Evolutionary conservation across 2,329 filamentous ascomycete species (phyloP), one percentile per base, ranked within the genome.

Genomic region (Ophiostoma quercus): DNA sequence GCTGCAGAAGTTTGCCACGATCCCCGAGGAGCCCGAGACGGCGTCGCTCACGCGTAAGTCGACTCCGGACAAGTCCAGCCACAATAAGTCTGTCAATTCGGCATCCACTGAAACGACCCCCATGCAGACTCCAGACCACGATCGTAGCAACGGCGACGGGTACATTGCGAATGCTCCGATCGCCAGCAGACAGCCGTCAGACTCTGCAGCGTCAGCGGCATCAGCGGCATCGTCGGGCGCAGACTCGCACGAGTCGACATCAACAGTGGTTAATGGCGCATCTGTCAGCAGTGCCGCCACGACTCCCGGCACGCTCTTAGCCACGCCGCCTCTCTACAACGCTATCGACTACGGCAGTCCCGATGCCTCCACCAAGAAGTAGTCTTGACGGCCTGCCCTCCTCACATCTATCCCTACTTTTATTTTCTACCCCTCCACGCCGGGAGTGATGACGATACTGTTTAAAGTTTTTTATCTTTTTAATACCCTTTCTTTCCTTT

Each of bases 1-100:
- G 0, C 82, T 96, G 14, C 92, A 90, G 76, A 92, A 92, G 76
- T 94, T 92, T 77, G 87, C 90, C 3, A 92, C 92, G 0, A 96
- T 95, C 39, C 87, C 85, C 0, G 92, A 94, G 76, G 91, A 93
- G 77, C 82, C 84, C 25, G 82, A 84, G 74, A 81, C 77, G 43
- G 71, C 78, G n/a, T 41, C 65, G 37, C 12, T 43, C 2, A 43
- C 65, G 9, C 37, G 22, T 25, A n/a, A 25, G 22, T 66, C 37
- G 34, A 41, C 65, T 19, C 14, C 65, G 2, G 37, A 41, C 22
- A 29, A 25, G 37, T 25, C 37, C 25, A 25, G 5, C 37, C 16
- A 29, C 11, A 25, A 6, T 22, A 43, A 41, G 37, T 37, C 60
- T 19, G 37, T 11, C 63, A 22, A 41, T 34, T 12, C 34, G 2